Base-by-base conservation (phyloP, 2,329 filamentous ascomycete species). In the Aspergillus thermomutatus region DNA sequence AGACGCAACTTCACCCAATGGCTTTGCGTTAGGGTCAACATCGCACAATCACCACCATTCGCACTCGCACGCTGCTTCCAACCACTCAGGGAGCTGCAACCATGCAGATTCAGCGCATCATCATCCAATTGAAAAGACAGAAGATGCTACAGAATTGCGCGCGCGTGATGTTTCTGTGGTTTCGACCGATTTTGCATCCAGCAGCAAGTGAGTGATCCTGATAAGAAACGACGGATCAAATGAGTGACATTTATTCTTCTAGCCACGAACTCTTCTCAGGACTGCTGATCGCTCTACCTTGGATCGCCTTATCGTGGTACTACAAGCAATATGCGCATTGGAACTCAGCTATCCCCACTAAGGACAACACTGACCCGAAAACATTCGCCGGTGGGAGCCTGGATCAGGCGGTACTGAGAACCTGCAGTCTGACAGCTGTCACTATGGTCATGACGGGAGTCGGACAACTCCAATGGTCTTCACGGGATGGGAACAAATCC, bases 261-360 rank as follows among this genome's bases (percentile, higher is more conserved):
- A 75, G 79, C 17, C 71, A 75, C 26, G 81, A 84, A 65, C 69
- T 78, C 4, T 59, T 83, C 55, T 80, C 80, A 4, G 80, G 80
- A 25, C 62, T 82, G 53, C 69, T 84, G 28, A 63, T 71, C 9
- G 63, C 69, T 19, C 54, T 72, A 26, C 73, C 73, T 23, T 75
- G 73, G 73, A 66, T 74, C 25, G 64, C 63, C 6, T 43, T 74
- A 9, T 75, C 73, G 17, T 75, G 73, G 73, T 74, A 71, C 41
- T 65, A 68, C 34, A 62, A 63, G 46, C 61, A 64, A 21, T 68
- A 66, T 55, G 62, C 61, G 34, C 59, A 67, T 45, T 59, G 54
- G 50, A 51, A 25, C 19, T 51, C 55, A 25, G 34, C 55, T 3
- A 52, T 53, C 4, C 52, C 59, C 8, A 56, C 60, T 17, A 49